Evolutionary conservation across 768 basidiomycete genomes (phyloP), one percentile per base, ranked within the genome.

Genomic region (Macrolepiota albuminosa): DNA sequence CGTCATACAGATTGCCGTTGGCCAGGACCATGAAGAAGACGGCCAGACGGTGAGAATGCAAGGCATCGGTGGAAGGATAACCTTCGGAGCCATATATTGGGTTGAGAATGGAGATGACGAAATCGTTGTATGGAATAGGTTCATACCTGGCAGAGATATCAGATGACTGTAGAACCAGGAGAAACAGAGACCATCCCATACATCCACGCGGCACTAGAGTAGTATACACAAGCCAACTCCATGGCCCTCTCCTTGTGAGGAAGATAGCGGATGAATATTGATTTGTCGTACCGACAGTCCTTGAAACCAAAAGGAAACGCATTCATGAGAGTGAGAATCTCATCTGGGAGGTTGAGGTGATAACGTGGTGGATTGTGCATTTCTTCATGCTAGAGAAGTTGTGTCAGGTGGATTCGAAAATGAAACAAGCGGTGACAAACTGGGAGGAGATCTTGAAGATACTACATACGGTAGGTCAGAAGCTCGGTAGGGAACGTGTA

Each of bases 21-120:
- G 80, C 78, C 6, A 86, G 66, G 37, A 83, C 57, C 58, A 79
- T 75, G 67, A 84, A 84, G 68, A 85, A 79, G 21, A 83, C 75
- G 18, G 83, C 73, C 37, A 86, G 73, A 36, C 73, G 69, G 57
- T 84, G 80, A 0, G 81, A 72, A 54, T 82, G 78, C 24, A 81
- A 56, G 16, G 51, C 52, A 43, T 78, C 70, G 21, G 78, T 61
- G 49, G 66, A 71, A 9, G 70, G 65, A 43, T 67, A 67, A 16
- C 69, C 71, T 18, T 71, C 64, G 24, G 65, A 56, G 29, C 71
- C 73, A 60, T 82, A 84, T n/a, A 84, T 73, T 14, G 73, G 74
- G 18, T 74, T 67, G 36, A 82, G 46, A 26, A 83, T 71, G 9
- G 68, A 70, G 11, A 54, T 60, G 53, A 76, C 67, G 59, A 83